Base-by-base conservation (phyloP, 768 basidiomycete genomes). In the Suillus plorans region DNA sequence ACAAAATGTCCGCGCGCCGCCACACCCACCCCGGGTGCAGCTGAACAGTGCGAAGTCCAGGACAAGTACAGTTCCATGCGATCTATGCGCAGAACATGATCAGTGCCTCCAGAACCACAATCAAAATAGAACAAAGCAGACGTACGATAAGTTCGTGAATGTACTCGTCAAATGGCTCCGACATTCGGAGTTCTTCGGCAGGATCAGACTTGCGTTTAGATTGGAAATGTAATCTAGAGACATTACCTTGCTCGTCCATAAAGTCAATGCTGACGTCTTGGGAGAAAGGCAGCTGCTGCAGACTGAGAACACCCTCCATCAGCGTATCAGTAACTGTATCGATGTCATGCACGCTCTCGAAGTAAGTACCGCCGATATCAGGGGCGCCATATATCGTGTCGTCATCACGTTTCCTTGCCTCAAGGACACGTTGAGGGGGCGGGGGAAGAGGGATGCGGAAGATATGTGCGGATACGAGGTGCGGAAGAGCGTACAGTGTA, bases 1-100 rank as follows among this genome's bases (percentile, higher is more conserved):
- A n/a, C n/a, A n/a, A n/a, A n/a, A n/a, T n/a, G 25, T 28, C 25
- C 9, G 73, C 73, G 31, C 82, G 75, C 36, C 74, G 73, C 82
- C 82, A 81, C 5, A 77, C 73, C 62, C 72, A 79, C 4, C 74
- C 77, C 7, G 78, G 71, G 60, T 76, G 74, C 53, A 84, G 76
- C 64, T 82, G 82, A 12, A 84, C 77, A 70, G 79, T 77, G 25
- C 76, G 73, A 63, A 84, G 68, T 57, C 62, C 61, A 3, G 73
- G 74, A 63, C 82, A 82, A 50, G 77, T 78, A 53, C 77, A 75
- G 58, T 78, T 79, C 82, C 82, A 84, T 9, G 81, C 79, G 37
- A 12, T 80, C 76, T 42, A 83, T 74, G 20, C 10, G 20, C 20
- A 55, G 31, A 20, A 34, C 53, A 55, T n/a, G 6, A 34, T 55